These are phyloP conservation scores for Geotrichum fermentans DNA, from an alignment of 1,139 yeast species.

Conservation along the genomic window DNA sequence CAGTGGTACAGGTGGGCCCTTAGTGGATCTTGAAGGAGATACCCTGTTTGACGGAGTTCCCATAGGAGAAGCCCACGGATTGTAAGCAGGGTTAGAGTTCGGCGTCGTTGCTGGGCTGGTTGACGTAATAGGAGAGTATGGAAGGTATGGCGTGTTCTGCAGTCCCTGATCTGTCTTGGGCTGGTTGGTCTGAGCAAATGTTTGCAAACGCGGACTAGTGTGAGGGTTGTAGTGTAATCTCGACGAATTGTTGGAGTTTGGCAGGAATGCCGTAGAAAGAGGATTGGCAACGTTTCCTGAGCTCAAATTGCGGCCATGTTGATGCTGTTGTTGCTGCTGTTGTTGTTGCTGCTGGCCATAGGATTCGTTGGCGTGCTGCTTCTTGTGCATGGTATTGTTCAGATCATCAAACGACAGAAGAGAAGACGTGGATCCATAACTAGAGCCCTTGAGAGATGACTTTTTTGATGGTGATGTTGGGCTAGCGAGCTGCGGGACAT, in stretches of 20 bases:
- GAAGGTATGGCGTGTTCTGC: slow-evolving; percentile 4
- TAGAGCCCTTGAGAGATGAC: slow-evolving; percentile 14
- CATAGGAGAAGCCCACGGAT: slow-evolving; percentile 9
- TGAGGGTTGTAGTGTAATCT: slow-evolving; percentile 17
- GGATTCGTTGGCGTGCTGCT: neutral
- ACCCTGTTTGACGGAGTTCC: neutral
- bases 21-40: neutral
- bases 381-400: slow-evolving; percentile 9
- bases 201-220: slow-evolving; percentile 21
- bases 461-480: slow-evolving; percentile 7
- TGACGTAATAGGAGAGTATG: slow-evolving; percentile 10
- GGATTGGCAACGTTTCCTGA: slow-evolving; percentile 4
- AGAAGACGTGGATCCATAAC: slow-evolving; percentile 21
- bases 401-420: slow-evolving; percentile 20
- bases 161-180: neutral
- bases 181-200: slow-evolving; percentile 19
- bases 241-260: slow-evolving; percentile 6
- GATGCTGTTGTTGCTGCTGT: slow-evolving; percentile 15
- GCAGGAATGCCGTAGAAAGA: slow-evolving; percentile 7
- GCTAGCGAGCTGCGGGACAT: slow-evolving; percentile 2
- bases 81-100: neutral
- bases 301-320: slow-evolving; percentile 15
- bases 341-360: slow-evolving; percentile 15
- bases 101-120: slow-evolving; percentile 5
- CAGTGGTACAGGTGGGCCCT: slow-evolving; percentile 6